phyloP scores from a whole-genome alignment of 2,329 filamentous ascomycete species.

The Neocucurbitaria cava region DNA sequence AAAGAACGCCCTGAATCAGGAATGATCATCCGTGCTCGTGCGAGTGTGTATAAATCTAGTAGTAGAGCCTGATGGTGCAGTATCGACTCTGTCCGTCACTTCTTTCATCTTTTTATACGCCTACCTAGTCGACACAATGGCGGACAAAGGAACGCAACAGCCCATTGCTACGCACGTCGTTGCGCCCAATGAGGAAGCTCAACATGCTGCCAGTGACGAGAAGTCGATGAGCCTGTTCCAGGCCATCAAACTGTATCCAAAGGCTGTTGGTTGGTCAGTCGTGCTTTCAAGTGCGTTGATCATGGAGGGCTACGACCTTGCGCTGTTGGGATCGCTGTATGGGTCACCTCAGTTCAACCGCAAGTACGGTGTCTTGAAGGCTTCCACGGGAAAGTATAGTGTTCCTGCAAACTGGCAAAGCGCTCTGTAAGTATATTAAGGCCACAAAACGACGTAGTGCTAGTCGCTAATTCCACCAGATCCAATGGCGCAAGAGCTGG shows the following conservation, averaged over 20 bases:
- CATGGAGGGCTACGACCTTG: conserved; percentile 89
- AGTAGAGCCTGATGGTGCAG: neutral
- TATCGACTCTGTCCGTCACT: conserved; percentile 1
- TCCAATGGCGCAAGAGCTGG: conserved; percentile 54
- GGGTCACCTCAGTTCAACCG: conserved; percentile 53
- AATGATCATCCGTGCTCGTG: conserved; percentile 22
- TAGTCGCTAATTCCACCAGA: conserved; percentile 9
- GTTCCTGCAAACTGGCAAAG: conserved; percentile 54
- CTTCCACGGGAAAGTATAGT: conserved; percentile 45
- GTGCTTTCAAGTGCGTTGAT: conserved; percentile 84
- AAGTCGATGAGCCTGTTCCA: conserved; percentile 66
- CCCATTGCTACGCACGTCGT: conserved; percentile 17
- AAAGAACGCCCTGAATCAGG: conserved; percentile 7
- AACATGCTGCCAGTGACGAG: conserved; percentile 53
- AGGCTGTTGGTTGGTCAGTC: conserved; percentile 81
- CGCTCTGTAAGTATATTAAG: conserved; percentile 39
- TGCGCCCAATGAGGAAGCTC: conserved; percentile 34
- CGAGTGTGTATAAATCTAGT: conserved; percentile 18
- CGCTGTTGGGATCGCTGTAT: conserved; percentile 79
- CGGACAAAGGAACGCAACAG: conserved; percentile 24
- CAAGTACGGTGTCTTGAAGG: conserved; percentile 49
- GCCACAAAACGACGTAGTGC: neutral
- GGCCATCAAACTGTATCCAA: conserved; percentile 81
- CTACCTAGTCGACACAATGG: conserved; percentile 16
- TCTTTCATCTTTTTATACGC: neutral